These are phyloP conservation scores for Chloropicon primus DNA, from an alignment of 139 green algal species.

Conservation along the genomic window DNA sequence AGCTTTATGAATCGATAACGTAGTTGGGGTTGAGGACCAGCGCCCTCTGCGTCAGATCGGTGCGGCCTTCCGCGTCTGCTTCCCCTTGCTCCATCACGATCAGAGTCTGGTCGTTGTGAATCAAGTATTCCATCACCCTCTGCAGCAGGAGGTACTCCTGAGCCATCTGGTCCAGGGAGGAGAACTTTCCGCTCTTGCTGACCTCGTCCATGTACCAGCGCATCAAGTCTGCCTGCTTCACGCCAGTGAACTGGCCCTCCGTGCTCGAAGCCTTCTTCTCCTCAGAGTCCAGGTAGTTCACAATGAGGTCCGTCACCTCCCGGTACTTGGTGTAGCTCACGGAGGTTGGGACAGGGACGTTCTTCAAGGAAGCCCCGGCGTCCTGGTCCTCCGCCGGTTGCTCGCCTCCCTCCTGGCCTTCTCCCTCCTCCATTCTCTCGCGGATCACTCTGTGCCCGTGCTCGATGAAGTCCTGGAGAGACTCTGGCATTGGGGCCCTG, in stretches of 20 bases:
- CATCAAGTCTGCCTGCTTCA: not conserved
- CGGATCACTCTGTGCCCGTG: not conserved
- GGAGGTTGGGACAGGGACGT: not conserved
- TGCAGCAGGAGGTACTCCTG: not conserved
- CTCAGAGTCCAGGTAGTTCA: not conserved
- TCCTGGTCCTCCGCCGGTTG: not conserved
- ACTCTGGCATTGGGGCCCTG: not conserved
- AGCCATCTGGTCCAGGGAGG: not conserved
- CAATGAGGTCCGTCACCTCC: not conserved
- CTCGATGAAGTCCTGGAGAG: not conserved
- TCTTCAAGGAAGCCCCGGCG: not conserved
- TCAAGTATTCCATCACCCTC: not conserved
- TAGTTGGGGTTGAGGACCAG: not conserved
- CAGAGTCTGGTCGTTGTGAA: not conserved
- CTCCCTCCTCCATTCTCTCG: not conserved
- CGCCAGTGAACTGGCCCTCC: not conserved
- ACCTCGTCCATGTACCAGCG: not conserved
- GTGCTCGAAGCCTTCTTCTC: not conserved
- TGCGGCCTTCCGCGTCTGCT: too few relatives aligned
- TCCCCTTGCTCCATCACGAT: not conserved
- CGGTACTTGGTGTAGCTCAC: not conserved
- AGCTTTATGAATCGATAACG: not conserved
- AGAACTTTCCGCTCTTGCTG: not conserved
- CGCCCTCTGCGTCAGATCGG: not conserved
- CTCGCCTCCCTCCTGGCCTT: not conserved